phyloP scores from a whole-genome alignment of 805 yeast genomes.

The Metschnikowia anglica region DNA sequence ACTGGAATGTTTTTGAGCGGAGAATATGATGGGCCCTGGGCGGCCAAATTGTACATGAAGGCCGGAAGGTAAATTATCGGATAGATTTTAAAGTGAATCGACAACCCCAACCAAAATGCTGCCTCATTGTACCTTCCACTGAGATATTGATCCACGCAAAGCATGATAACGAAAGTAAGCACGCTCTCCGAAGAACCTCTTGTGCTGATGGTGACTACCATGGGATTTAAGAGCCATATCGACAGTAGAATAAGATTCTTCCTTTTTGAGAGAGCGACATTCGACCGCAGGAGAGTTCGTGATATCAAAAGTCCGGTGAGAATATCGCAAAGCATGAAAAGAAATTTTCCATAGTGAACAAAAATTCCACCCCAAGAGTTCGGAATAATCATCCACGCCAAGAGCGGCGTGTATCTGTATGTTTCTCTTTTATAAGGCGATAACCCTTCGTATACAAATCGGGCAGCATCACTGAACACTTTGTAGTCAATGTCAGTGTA shows the following conservation, averaged over 20 bases:
- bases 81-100: slow-evolving; percentile 88
- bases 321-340: slow-evolving; percentile 77
- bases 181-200: slow-evolving; percentile 93
- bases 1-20: slow-evolving; percentile 25
- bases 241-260: slow-evolving; percentile 37
- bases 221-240: slow-evolving; percentile 89
- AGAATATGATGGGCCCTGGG: slow-evolving; percentile 23
- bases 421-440: slow-evolving; percentile 88
- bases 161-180: slow-evolving; percentile 71
- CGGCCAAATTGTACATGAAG: slow-evolving; percentile 46
- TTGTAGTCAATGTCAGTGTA: slow-evolving; percentile 94
- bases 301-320: slow-evolving; percentile 65
- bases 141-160: slow-evolving; percentile 37
- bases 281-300: slow-evolving; percentile 4
- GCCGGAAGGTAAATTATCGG: slow-evolving; percentile 88
- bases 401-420: slow-evolving; percentile 87
- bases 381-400: slow-evolving; percentile 82
- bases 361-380: slow-evolving; percentile 46
- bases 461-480: slow-evolving; percentile 92
- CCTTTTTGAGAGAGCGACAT: not conserved
- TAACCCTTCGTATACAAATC: slow-evolving; percentile 53
- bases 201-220: slow-evolving; percentile 90
- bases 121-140: slow-evolving; percentile 25
- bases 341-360: slow-evolving; percentile 69
- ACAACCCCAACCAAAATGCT: slow-evolving; percentile 60